Conservation (phyloP, 495 filamentous ascomycete species). For the Gamarada debralockiae region DNA sequence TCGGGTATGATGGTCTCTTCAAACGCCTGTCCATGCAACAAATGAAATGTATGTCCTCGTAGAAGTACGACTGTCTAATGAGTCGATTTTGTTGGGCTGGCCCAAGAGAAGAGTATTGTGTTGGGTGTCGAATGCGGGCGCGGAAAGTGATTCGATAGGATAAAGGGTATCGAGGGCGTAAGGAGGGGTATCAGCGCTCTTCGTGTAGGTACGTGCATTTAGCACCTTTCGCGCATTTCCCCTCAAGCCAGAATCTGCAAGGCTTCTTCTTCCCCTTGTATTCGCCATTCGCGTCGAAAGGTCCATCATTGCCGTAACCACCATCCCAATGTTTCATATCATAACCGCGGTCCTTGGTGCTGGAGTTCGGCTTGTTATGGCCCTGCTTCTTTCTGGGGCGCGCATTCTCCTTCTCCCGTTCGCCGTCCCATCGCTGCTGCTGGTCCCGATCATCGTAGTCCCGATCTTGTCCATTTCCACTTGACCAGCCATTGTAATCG, state of each 20-base stretch:
- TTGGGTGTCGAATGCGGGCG: background rate
- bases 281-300: constrained; percentile 21
- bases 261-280: constrained; percentile 44
- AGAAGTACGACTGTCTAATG: background rate
- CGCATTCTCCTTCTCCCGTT: constrained; percentile 9
- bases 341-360: constrained; percentile 11
- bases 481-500: background rate
- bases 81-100: background rate
- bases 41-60: background rate
- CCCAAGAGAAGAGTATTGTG: background rate
- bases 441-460: constrained; percentile 1
- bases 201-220: constrained; percentile 82
- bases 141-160: background rate
- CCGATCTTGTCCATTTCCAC: background rate
- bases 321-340: constrained; percentile 9
- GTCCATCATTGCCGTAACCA: background rate
- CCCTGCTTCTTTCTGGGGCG: background rate
- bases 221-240: constrained; percentile 79
- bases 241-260: constrained; percentile 75
- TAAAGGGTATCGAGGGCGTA: background rate
- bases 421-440: constrained; percentile 15
- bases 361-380: constrained; percentile 2
- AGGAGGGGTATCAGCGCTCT: background rate
- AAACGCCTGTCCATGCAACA: constrained; percentile 8
- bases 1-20: constrained; percentile 2